Conservation (phyloP, 2,329 filamentous ascomycete genomes). For the Fusarium begoniae region DNA sequence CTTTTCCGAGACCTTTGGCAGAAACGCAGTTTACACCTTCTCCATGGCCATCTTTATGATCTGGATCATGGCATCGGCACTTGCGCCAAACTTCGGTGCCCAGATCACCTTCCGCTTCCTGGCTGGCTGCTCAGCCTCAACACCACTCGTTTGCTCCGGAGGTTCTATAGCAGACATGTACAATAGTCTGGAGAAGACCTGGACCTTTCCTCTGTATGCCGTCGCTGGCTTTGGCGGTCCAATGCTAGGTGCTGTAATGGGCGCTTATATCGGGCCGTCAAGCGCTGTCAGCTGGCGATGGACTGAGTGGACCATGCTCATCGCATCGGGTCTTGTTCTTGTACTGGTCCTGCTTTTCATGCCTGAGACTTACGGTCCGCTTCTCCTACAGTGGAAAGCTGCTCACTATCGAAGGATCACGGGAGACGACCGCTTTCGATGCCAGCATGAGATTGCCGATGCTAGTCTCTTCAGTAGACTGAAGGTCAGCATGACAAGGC, state of each 20-base stretch:
- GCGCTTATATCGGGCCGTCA: slow-evolving; percentile 72
- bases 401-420: slow-evolving; percentile 67
- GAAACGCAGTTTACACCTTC: slow-evolving; percentile 52
- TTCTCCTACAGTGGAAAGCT: slow-evolving; percentile 70
- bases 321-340: slow-evolving; percentile 67
- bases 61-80: slow-evolving; percentile 55
- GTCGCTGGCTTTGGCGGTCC: slow-evolving; percentile 54
- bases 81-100: slow-evolving; percentile 54
- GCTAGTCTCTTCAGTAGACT: slow-evolving; percentile 61
- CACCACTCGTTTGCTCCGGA: slow-evolving; percentile 54
- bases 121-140: slow-evolving; percentile 56
- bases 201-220: slow-evolving; percentile 57
- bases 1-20: slow-evolving; percentile 51
- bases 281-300: slow-evolving; percentile 65
- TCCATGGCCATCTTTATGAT: slow-evolving; percentile 54
- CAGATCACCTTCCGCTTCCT: slow-evolving; percentile 59
- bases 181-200: slow-evolving; percentile 48
- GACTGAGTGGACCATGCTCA: slow-evolving; percentile 72
- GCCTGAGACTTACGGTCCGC: slow-evolving; percentile 69
- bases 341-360: slow-evolving; percentile 66
- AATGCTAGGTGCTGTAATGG: slow-evolving; percentile 54
- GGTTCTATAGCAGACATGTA: slow-evolving; percentile 55
- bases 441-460: slow-evolving; percentile 68
- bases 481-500: slow-evolving; percentile 56
- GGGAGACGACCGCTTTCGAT: slow-evolving; percentile 68